Evolutionary conservation across 805 yeast species (phyloP).

Genomic region (Barnettozyma siamensis): DNA sequence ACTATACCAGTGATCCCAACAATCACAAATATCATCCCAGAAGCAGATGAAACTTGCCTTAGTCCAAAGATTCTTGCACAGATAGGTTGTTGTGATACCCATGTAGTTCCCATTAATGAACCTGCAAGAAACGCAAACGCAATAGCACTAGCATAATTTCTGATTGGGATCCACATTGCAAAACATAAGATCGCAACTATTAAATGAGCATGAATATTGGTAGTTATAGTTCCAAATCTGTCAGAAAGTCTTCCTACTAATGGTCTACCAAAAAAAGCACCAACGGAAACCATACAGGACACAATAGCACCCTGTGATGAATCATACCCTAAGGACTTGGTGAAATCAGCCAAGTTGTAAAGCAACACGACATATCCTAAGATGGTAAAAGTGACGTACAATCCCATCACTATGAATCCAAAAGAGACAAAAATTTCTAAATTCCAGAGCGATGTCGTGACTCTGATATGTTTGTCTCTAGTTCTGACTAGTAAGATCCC

Average conservation of each 20-base stretch:
- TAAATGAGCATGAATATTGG: constrained; percentile 34
- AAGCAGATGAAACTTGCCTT: constrained; percentile 41
- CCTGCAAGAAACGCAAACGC: constrained; percentile 48
- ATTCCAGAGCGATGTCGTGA: constrained; percentile 37
- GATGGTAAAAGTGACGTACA: constrained; percentile 41
- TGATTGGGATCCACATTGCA: constrained; percentile 51
- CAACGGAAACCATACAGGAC: constrained; percentile 53
- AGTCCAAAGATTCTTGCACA: constrained; percentile 48
- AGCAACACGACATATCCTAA: constrained; percentile 56
- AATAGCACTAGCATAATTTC: constrained; percentile 49
- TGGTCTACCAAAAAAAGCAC: constrained; percentile 53
- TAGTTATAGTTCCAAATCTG: constrained; percentile 43
- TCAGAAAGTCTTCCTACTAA: constrained; percentile 45
- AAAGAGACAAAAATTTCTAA: constrained; percentile 30
- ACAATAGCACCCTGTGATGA: constrained; percentile 49
- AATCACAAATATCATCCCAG: constrained; percentile 36
- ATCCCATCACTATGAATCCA: constrained; percentile 38
- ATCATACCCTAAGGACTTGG: constrained; percentile 51
- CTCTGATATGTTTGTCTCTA: constrained; percentile 30
- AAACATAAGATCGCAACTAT: constrained; percentile 35
- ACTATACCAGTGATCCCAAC: constrained; percentile 7
- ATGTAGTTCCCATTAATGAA: constrained; percentile 52
- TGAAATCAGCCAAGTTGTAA: constrained; percentile 52
- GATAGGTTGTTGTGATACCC: constrained; percentile 45
- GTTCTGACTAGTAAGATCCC: constrained; percentile 32